phyloP scores from a whole-genome alignment of 129 eudicot species.

The Escallonia herrerae region DNA sequence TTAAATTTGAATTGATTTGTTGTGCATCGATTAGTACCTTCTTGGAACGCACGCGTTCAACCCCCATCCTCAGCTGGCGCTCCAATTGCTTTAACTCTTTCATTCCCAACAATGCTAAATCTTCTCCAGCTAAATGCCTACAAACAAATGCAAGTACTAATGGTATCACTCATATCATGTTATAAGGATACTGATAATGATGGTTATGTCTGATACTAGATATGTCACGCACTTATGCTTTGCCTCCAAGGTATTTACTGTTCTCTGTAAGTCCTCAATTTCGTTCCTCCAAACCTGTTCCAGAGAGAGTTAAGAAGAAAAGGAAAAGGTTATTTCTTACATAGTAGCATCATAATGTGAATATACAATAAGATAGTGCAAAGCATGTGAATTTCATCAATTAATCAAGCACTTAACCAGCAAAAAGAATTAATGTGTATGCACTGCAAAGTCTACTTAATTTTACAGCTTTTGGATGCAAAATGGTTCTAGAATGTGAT shows the following conservation, averaged over 20 bases:
- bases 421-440: too few relatives aligned
- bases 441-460: too few relatives aligned
- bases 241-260: constrained; percentile 49
- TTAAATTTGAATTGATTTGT: not conserved
- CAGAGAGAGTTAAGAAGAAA: not conserved
- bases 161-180: not conserved
- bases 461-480: too few relatives aligned
- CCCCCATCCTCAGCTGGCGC: constrained; percentile 62
- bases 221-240: constrained; percentile 30
- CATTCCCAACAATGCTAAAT: constrained; percentile 51
- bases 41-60: constrained; percentile 69
- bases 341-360: too few relatives aligned
- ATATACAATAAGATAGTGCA: too few relatives aligned
- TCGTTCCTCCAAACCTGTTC: constrained; percentile 61
- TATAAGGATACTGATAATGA: not conserved
- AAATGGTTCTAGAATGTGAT: too few relatives aligned
- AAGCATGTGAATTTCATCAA: too few relatives aligned
- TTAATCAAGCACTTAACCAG: too few relatives aligned
- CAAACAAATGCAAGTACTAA: not conserved
- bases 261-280: constrained; percentile 60
- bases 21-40: constrained; percentile 20
- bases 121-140: constrained; percentile 70
- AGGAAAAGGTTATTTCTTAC: not conserved
- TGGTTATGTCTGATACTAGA: not conserved
- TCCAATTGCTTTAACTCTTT: constrained; percentile 68